Conservation (phyloP, 2,329 filamentous ascomycete species). For the Mollisiaceae sp. region DNA sequence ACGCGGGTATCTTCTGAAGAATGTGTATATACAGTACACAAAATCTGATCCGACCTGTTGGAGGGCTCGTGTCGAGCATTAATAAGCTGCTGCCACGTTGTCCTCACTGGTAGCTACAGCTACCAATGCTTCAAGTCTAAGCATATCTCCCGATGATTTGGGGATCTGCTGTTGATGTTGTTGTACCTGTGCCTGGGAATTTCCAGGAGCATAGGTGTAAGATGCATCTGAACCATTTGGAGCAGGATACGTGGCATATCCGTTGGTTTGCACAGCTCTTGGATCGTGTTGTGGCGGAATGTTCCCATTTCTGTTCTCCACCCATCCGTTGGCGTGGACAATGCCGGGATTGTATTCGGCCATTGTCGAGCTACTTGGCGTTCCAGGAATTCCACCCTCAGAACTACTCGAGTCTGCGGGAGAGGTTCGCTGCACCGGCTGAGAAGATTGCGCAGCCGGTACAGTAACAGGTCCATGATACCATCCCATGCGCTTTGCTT, state of each 20-base stretch:
- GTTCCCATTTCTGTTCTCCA: slow-evolving; percentile 48
- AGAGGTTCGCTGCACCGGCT: slow-evolving; percentile 52
- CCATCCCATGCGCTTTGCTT: slow-evolving; percentile 73
- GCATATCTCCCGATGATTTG: slow-evolving; percentile 51
- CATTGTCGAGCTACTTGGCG: slow-evolving; percentile 51
- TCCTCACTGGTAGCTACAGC: slow-evolving; percentile 66
- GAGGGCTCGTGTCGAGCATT: slow-evolving; percentile 1
- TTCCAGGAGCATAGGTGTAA: slow-evolving; percentile 37
- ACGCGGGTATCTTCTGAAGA: slow-evolving; percentile 38
- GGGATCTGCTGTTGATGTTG: slow-evolving; percentile 42
- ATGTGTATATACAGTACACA: slow-evolving; percentile 37
- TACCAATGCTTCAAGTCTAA: slow-evolving; percentile 65
- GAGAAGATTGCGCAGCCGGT: slow-evolving; percentile 32
- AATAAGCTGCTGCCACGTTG: slow-evolving; percentile 43
- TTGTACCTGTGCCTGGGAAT: slow-evolving; percentile 43
- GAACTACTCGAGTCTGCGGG: slow-evolving; percentile 61
- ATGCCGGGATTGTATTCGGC: slow-evolving; percentile 58
- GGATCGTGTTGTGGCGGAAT: slow-evolving; percentile 26
- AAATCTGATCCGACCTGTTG: slow-evolving; percentile 14
- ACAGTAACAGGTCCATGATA: slow-evolving; percentile 62
- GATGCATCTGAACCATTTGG: slow-evolving; percentile 26
- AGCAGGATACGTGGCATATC: slow-evolving; percentile 39
- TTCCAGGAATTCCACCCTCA: slow-evolving; percentile 58
- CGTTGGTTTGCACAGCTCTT: slow-evolving; percentile 29
- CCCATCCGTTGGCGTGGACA: slow-evolving; percentile 53